A percentile compares a stretch with the other conserved stretches of the same genome.
Conservation (phyloP, 2,329 filamentous ascomycete genomes). For the Metarhizium sp. region DNA sequence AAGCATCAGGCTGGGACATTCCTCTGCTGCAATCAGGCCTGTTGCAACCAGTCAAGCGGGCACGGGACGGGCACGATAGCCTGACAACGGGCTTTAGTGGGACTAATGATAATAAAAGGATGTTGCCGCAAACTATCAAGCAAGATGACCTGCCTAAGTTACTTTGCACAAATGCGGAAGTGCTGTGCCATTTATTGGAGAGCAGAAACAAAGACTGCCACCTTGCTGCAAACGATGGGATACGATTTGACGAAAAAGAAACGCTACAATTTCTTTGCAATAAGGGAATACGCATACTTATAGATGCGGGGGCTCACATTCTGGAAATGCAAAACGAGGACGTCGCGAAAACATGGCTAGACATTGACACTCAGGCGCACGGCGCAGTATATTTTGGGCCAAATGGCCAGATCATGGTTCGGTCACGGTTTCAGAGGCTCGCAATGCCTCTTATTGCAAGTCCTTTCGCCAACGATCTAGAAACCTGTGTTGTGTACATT, state of each 20-base stretch:
- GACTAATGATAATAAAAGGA: conserved; percentile 54
- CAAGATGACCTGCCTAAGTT: conserved; percentile 51
- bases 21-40: not conserved
- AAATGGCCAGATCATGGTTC: conserved; percentile 35
- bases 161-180: conserved; percentile 53
- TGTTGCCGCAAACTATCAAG: conserved; percentile 51
- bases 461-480: conserved; percentile 44
- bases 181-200: conserved; percentile 26
- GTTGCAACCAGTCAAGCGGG: too few relatives aligned
- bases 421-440: conserved; percentile 37
- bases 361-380: not conserved
- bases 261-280: not conserved
- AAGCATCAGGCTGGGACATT: conserved; percentile 55
- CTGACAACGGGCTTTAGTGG: conserved; percentile 61
- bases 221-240: not conserved
- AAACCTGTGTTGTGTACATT: conserved; percentile 54
- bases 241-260: too few relatives aligned
- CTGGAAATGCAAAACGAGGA: conserved; percentile 49
- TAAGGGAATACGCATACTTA: conserved; percentile 22
- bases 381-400: conserved; percentile 46
- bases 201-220: not conserved
- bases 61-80: not conserved
- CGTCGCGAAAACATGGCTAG: conserved; percentile 45
- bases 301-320: conserved; percentile 64
- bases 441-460: conserved; percentile 46